Percentiles rank a stretch among this genome's conserved stretches.
phyloP scores from a whole-genome alignment of 805 yeast genomes.

The Scheffersomyces spartinae region DNA sequence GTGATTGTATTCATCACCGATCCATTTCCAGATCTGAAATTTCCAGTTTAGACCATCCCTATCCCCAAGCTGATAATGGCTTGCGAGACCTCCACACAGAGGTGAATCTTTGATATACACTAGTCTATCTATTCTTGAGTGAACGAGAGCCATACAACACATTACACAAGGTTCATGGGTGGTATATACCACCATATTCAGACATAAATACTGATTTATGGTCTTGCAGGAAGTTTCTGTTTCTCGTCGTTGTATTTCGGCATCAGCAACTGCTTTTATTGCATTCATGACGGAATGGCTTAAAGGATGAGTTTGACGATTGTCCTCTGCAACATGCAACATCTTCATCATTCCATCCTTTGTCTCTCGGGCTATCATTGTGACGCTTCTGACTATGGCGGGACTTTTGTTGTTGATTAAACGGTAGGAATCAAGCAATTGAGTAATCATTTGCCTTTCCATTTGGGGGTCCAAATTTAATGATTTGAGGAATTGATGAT shows the following conservation, averaged over 20 bases:
- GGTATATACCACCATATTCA: conserved; percentile 66
- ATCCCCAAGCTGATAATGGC: conserved; percentile 64
- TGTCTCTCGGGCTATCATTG: conserved; percentile 53
- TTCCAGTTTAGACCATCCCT: conserved; percentile 75
- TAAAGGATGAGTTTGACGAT: conserved; percentile 37
- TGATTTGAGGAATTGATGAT: conserved; percentile 54
- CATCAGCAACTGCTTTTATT: conserved; percentile 49
- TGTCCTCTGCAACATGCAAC: conserved; percentile 20
- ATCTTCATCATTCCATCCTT: conserved; percentile 28
- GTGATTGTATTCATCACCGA: conserved; percentile 22
- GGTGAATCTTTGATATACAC: conserved; percentile 42
- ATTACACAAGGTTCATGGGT: conserved; percentile 95
- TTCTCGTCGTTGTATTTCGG: conserved; percentile 33
- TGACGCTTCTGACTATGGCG: too few relatives aligned
- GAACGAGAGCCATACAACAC: conserved; percentile 95
- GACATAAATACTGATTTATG: conserved; percentile 51
- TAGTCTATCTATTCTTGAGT: conserved; percentile 68
- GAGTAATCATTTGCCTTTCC: conserved; percentile 16
- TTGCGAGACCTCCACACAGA: conserved; percentile 39
- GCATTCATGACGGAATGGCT: conserved; percentile 71
- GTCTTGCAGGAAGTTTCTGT: conserved; percentile 2
- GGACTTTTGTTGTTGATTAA: too few relatives aligned
- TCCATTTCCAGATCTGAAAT: conserved; percentile 73
- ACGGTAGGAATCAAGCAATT: conserved; percentile 1
- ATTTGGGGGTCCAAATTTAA: conserved; percentile 35